phyloP scores from a whole-genome alignment of 176 grass and related monocot genomes.

The Ampelocalamus luodianensis region DNA sequence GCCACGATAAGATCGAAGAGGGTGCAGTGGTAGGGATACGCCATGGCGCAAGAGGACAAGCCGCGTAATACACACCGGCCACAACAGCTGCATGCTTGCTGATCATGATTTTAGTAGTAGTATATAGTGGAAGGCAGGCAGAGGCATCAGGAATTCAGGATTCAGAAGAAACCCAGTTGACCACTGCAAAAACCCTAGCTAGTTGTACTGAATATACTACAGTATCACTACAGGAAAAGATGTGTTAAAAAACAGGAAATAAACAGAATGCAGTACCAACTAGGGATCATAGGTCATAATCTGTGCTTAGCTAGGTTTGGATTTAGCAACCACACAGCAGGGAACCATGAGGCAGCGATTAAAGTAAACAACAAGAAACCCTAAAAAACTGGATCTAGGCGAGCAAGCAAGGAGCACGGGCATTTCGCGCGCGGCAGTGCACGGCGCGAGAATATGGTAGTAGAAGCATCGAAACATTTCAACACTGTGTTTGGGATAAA shows the following conservation, averaged over 20 bases:
- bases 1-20: background rate
- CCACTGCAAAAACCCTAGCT: constrained; percentile 39
- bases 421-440: background rate
- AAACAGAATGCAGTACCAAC: background rate
- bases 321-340: background rate
- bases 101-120: background rate
- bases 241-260: background rate
- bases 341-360: background rate
- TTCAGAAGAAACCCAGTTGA: constrained; percentile 31
- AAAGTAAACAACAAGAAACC: background rate
- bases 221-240: too few relatives aligned
- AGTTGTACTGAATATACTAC: background rate
- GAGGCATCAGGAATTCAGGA: constrained; percentile 1
- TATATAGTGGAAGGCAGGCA: background rate
- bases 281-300: background rate
- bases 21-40: background rate
- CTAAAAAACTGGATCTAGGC: constrained; percentile 51
- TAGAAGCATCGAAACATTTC: constrained; percentile 40
- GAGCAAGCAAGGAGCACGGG: background rate
- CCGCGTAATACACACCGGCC: background rate
- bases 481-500: background rate
- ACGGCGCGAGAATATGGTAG: background rate
- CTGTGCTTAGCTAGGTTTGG: background rate
- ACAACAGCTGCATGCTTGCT: background rate
- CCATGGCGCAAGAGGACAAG: constrained; percentile 28